Base-by-base conservation (phyloP, 495 filamentous ascomycete species). In the Apiosordaria backusii region DNA sequence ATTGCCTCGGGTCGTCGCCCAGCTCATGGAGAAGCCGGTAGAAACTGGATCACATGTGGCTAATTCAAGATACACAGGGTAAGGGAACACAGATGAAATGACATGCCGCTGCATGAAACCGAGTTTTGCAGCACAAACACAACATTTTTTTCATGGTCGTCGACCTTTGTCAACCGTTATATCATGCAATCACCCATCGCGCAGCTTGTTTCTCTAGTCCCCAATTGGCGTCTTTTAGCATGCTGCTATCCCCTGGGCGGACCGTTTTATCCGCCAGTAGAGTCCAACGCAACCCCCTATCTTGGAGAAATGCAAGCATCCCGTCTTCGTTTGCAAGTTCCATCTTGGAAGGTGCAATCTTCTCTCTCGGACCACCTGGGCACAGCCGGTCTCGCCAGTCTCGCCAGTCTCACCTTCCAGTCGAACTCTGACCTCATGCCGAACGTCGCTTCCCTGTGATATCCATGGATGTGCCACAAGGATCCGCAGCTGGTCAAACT, bases 21-120 rank as follows among this genome's bases (percentile, higher is more conserved):
- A n/a, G n/a, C n/a, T n/a, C n/a, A n/a, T n/a, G 29, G 29, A 35
- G 29, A 5, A 35, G 29, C 29, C n/a, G n/a, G n/a, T n/a, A n/a
- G 29, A 4, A 35, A 10, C 29, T 6, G 29, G 6, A 35, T 58
- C 25, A 18, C 58, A 60, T 60, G 25, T 35, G 59, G 59, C 26
- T 9, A 27, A 61, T n/a, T 29, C 59, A n/a, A 45, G 59, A 45
- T 45, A 16, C 40, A 29, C 35, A 9, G 10, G 0, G 35, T 15
- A 45, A 45, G 59, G 63, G 19, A 40, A 65, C 67, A 68, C 63
- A 50, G 62, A 54, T 63, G 63, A 68, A 63, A 68, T 68, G 67
- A 65, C 58, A 58, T 40, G 59, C 67, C 58, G 62, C 62, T 65
- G 66, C 58, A 19, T 53, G 59, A 60, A 65, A 52, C 62, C 62